Evolutionary conservation across 768 basidiomycete species (phyloP), one percentile per base, ranked within the genome.

Genomic region (Tulasnella sp.): DNA sequence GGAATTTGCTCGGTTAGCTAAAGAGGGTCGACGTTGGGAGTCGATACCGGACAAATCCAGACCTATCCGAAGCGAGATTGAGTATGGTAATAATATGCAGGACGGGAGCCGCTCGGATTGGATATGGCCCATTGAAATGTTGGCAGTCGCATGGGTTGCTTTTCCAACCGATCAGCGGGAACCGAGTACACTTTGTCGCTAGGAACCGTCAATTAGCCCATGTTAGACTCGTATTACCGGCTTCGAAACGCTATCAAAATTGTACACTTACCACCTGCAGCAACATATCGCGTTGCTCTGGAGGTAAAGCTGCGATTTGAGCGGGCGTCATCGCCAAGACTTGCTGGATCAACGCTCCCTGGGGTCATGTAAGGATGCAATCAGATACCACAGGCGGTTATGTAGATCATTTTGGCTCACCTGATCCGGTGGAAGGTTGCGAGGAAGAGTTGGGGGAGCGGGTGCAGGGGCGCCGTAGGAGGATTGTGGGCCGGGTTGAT

Each of bases 301-400:
- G 80, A 52, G 85, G 84, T 68, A 86, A 76, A 3, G 81, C 81
- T 17, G 81, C 80, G 37, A 86, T 84, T 78, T 86, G 85, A 31
- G 82, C 84, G 22, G 82, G 82, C 12, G 85, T 83, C 75, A 86
- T 81, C 58, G 80, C 77, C 39, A 86, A 76, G 0, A 86, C 85
- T 77, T 84, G 85, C 72, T 64, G 58, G 15, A 84, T 80, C 39
- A 86, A 79, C 80, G 85, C 82, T 45, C 79, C 79, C 82, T 76
- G 25, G 58, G 39, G 14, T 70, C 74, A 40, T 36, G 45, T 3
- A 40, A 78, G 58, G 77, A 75, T 75, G 54, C 54, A 54, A 8
- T 22, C 9, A 3, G 14, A 17, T 9, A 39, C 3, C n/a, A 19
- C 15, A 15, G 0, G 34, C 22, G 1, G 1, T 77, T 29, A 19